Conservation (phyloP, 2,329 filamentous ascomycete genomes). For the Plenodomus tracheiphilus region DNA sequence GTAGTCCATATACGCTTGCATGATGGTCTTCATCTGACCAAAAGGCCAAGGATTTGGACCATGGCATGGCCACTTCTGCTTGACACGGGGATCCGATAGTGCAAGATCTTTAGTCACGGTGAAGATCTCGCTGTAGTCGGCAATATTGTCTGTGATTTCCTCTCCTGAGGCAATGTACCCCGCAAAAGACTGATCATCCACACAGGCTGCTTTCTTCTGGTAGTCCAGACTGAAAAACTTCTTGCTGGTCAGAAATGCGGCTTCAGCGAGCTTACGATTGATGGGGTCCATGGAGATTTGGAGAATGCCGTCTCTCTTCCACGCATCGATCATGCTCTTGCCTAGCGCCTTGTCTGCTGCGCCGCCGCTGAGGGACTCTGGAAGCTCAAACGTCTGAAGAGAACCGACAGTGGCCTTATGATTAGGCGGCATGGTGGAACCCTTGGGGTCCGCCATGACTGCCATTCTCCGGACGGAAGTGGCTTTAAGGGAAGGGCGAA, state of each 20-base stretch:
- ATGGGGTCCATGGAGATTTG: conserved; percentile 13
- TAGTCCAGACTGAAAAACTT: conserved; percentile 8
- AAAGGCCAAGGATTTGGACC: conserved; percentile 56
- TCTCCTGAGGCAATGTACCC: conserved; percentile 57
- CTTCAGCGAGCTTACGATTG: conserved; percentile 11
- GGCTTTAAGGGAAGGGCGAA: not conserved
- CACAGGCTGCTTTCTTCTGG: conserved; percentile 47
- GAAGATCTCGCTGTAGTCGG: conserved; percentile 58
- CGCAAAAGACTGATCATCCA: conserved; percentile 52
- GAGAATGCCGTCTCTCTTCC: conserved; percentile 9
- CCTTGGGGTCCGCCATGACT: not conserved
- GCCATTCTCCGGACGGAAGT: not conserved
- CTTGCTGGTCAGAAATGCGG: conserved; percentile 8
- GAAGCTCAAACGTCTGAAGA: conserved; percentile 10
- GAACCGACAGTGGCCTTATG: conserved; percentile 5
- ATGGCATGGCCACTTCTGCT: conserved; percentile 54
- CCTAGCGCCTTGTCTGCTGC: conserved; percentile 8
- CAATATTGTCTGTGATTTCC: conserved; percentile 46
- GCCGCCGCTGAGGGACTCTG: conserved; percentile 5
- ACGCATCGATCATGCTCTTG: conserved; percentile 12
- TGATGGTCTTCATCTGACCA: conserved; percentile 44
- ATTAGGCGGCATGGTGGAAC: conserved; percentile 6
- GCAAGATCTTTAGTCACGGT: conserved; percentile 56
- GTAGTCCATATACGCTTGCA: conserved; percentile 49
- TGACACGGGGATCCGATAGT: conserved; percentile 46